Conservation (phyloP, 257 asterid genomes). For the Scutellaria minor region DNA sequence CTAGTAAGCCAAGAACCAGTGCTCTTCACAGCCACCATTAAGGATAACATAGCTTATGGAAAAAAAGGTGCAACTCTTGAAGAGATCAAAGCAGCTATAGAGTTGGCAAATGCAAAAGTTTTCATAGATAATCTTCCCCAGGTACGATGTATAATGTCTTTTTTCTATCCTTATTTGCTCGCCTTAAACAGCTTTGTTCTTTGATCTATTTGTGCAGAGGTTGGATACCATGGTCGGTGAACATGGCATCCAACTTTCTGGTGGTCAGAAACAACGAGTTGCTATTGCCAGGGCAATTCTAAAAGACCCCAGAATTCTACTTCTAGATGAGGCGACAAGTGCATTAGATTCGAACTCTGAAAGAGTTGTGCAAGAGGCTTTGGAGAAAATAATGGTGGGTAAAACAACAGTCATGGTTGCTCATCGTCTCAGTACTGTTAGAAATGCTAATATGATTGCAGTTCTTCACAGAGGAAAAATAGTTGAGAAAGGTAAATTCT, state of each 20-base stretch:
- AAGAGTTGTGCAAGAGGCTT: conserved; percentile 53
- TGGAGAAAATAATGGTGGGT: conserved; percentile 49
- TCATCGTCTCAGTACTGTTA: conserved; percentile 55
- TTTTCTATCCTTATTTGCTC: neutral
- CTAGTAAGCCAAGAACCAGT: conserved; percentile 72
- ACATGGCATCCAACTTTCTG: conserved; percentile 58
- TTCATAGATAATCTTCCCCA: conserved; percentile 55
- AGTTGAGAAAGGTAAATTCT: conserved; percentile 50
- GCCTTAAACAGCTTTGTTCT: neutral
- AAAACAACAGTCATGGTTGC: conserved; percentile 62
- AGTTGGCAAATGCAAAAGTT: conserved; percentile 53
- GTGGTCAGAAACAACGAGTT: conserved; percentile 64
- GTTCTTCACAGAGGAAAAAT: conserved; percentile 52
- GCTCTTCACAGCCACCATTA: conserved; percentile 55
- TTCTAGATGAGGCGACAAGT: conserved; percentile 67
- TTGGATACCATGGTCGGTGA: conserved; percentile 61
- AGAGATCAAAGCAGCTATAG: conserved; percentile 51
- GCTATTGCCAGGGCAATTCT: conserved; percentile 65
- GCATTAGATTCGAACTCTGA: conserved; percentile 63
- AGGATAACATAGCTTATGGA: conserved; percentile 60
- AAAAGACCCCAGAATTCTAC: conserved; percentile 56
- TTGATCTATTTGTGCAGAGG: conserved; percentile 43
- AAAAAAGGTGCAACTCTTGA: conserved; percentile 54
- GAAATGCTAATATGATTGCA: conserved; percentile 52
- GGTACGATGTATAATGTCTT: conserved; percentile 32